Percentiles rank a stretch among this genome's conserved stretches.
Evolutionary conservation across 2,329 filamentous ascomycete genomes (phyloP).

Genomic region (Penicillium vulpinum): DNA sequence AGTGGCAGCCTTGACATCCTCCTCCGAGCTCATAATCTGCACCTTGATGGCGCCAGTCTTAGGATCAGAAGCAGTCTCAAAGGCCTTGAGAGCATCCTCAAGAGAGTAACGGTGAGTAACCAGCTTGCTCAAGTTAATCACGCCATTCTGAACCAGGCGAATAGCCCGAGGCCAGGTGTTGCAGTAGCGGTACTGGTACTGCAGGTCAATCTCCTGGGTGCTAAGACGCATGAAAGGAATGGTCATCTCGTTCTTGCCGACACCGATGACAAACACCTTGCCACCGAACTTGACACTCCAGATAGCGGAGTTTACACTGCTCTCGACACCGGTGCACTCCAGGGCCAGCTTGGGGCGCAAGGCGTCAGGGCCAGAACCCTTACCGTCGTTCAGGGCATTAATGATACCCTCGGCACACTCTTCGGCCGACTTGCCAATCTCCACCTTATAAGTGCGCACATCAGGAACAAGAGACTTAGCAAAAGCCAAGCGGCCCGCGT

Average conservation of each 20-base stretch:
- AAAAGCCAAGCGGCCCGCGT: conserved; percentile 79
- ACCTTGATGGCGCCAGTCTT: conserved; percentile 98
- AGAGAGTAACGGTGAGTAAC: conserved; percentile 86
- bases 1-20: conserved; percentile 39
- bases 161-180: conserved; percentile 97
- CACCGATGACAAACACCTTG: conserved; percentile 94
- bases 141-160: conserved; percentile 76
- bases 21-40: conserved; percentile 65
- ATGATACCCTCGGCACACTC: conserved; percentile 70
- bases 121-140: conserved; percentile 76
- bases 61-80: conserved; percentile 82
- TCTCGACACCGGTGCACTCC: conserved; percentile 95
- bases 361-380: conserved; percentile 47
- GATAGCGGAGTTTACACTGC: conserved; percentile 80
- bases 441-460: conserved; percentile 67
- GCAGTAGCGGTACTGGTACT: conserved; percentile 94
- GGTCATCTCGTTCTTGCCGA: conserved; percentile 92
- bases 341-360: conserved; percentile 78
- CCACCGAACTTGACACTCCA: conserved; percentile 92
- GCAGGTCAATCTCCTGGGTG: conserved; percentile 87
- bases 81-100: conserved; percentile 85
- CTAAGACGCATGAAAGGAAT: conserved; percentile 93
- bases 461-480: conserved; percentile 79
- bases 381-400: conserved; percentile 60
- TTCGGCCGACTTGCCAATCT: conserved; percentile 56